Conservation (phyloP, 345 rosid genomes). For the Gossypium arboreum region DNA sequence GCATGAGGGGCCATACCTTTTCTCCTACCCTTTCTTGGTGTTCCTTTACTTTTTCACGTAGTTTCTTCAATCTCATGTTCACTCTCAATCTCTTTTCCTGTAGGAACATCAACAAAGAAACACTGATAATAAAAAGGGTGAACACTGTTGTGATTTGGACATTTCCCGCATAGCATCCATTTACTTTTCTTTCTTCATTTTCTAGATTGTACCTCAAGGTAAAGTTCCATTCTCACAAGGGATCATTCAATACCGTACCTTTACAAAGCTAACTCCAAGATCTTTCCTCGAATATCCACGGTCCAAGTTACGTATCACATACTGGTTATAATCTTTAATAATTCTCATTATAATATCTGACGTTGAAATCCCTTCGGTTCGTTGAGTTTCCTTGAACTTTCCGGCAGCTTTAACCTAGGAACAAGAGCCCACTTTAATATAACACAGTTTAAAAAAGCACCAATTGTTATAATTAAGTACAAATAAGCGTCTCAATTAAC, state of each 20-base stretch:
- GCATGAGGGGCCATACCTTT: constrained; percentile 40
- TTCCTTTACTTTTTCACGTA: constrained; percentile 87
- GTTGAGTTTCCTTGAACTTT: constrained; percentile 83
- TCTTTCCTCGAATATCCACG: constrained; percentile 94
- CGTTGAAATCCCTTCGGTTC: constrained; percentile 92
- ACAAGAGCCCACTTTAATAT: constrained; percentile 18
- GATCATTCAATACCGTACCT: constrained; percentile 36
- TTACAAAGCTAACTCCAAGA: constrained; percentile 90
- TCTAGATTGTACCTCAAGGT: not conserved
- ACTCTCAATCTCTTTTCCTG: constrained; percentile 93
- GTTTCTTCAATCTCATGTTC: constrained; percentile 84
- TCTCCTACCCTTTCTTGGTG: constrained; percentile 91
- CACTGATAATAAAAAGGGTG: not conserved
- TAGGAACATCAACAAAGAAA: not conserved
- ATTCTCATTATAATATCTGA: constrained; percentile 94
- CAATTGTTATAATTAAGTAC: not conserved
- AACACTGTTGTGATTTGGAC: no score
- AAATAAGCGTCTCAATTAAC: constrained; percentile 27
- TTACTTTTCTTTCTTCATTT: not conserved
- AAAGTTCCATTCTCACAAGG: not conserved
- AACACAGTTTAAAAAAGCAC: not conserved
- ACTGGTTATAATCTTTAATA: constrained; percentile 88
- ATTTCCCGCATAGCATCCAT: no score
- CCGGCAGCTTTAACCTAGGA: constrained; percentile 79
- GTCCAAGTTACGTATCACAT: constrained; percentile 87